Percentiles rank a stretch among this genome's conserved stretches.
phyloP scores from a whole-genome alignment of 257 asterid genomes.

The Penstemon newberryi region DNA sequence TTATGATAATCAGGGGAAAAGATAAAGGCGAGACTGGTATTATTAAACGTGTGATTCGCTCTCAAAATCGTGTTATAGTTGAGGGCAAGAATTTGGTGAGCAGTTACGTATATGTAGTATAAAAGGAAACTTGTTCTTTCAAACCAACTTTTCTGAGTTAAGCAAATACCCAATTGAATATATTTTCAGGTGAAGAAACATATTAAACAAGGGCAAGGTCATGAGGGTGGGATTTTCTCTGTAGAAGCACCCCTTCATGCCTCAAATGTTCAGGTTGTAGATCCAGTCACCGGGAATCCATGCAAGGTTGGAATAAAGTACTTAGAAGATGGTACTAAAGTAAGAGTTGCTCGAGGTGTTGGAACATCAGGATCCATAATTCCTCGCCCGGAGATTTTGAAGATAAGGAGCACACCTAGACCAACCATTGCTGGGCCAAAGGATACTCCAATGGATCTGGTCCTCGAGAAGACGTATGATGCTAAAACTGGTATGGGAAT shows the following conservation, averaged over 20 bases:
- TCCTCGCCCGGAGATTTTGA: conserved; percentile 91
- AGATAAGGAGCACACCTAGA: conserved; percentile 78
- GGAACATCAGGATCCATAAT: conserved; percentile 86
- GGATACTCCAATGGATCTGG: conserved; percentile 76
- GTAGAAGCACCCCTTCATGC: conserved; percentile 97
- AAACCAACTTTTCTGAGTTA: neutral
- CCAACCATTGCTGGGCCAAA: conserved; percentile 83
- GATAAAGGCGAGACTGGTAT: conserved; percentile 91
- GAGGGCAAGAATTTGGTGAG: conserved; percentile 94
- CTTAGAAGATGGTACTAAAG: conserved; percentile 84
- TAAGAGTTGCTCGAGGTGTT: conserved; percentile 81
- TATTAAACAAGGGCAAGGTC: conserved; percentile 97
- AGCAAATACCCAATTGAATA: conserved; percentile 5
- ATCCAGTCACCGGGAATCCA: conserved; percentile 90
- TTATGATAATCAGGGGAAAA: conserved; percentile 88
- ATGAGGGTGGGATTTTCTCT: conserved; percentile 93
- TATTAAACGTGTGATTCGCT: conserved; percentile 75
- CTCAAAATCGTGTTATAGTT: conserved; percentile 89
- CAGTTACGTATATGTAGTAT: neutral
- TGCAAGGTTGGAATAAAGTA: conserved; percentile 77
- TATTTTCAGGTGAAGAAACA: conserved; percentile 84
- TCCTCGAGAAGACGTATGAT: conserved; percentile 71
- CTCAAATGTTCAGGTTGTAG: conserved; percentile 86
- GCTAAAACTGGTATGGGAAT: conserved; percentile 76
- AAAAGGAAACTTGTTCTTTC: neutral